Evolutionary conservation across 768 basidiomycete genomes (phyloP), one percentile per base, ranked within the genome.

Genomic region (Rhodotorula kratochvilovae): DNA sequence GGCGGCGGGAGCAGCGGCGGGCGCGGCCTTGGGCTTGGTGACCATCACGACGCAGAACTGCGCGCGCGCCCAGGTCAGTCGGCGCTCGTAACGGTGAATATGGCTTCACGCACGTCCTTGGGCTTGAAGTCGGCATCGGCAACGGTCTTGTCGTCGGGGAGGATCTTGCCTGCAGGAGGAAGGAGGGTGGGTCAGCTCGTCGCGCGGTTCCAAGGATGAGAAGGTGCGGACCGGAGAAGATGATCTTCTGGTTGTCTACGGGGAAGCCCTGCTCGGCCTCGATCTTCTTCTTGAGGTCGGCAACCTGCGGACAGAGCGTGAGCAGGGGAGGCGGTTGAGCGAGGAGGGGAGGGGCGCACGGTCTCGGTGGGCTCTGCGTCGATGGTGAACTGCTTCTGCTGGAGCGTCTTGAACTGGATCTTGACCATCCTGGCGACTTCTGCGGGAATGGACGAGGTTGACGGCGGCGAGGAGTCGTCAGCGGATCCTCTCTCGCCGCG

Each of bases 41-140:
- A 97, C 91, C 95, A 98, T 99, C 54, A 99, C 87, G n/a, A 99
- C 96, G 70, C 98, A 83, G 83, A 99, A 99, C 81, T 75, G 68
- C 25, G n/a, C n/a, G n/a, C n/a, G n/a, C n/a, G n/a, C n/a, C n/a
- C n/a, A 11, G 16, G 31, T 23, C 33, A 54, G 25, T 16, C 3
- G 2, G 36, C 13, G 12, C 23, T 5, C 25, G 17, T 21, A 10
- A 5, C 21, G 43, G 21, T 1, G 10, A 46, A 25, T 12, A 4
- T 6, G 25, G n/a, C 25, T 4, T 25, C 5, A 56, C 72, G 61
- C 42, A 72, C 74, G 61, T 96, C 95, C 83, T 96, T 98, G 82
- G 98, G 95, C 83, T 96, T 94, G 84, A 98, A 90, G 64, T 89
- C 87, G 78, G 89, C 90, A 57, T 90, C 89, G 76, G 86, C 90